Evolutionary conservation across 2,329 filamentous ascomycete species (phyloP), one percentile per base, ranked within the genome.

Genomic region (Pseudogymnoascus destructans): DNA sequence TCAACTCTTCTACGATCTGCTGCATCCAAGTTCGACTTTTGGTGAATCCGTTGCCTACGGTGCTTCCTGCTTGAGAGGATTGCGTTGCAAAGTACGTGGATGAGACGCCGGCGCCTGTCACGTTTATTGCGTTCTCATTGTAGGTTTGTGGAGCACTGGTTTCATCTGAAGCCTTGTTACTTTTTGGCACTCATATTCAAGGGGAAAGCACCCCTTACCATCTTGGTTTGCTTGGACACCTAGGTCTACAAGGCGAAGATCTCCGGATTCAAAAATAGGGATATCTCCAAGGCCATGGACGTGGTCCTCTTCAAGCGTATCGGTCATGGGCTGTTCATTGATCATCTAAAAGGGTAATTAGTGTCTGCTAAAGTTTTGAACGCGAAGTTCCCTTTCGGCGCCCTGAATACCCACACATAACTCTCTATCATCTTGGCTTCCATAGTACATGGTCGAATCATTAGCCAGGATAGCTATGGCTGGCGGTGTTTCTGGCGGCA

Each of bases 1-100:
- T 87, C 65, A 97, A 76, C 75, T 95, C 91, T 70, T 95, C 88
- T 21, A 96, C 81, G 10, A 95, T 85, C 63, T 88, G 86, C 69
- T 91, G 87, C 13, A 89, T 86, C 92, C 92, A 96, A 69, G 93
- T 84, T 61, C 79, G 73, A 59, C 82, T 74, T 69, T 84, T 84
- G 13, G 79, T 85, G 65, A 84, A 84, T 67, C 85, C 79, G 63
- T 80, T 84, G 64, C 84, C 70, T 6, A 79, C 83, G 70, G 78
- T 83, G 57, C 74, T 73, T 13, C 63, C 63, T 32, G 57, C 58
- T 21, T 65, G 36, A 25, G 60, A 61, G 15, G 66, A 61, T 46
- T 66, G 67, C 30, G 57, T 59, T 19, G 66, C 66, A 46, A 69
- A 69, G 4, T 64, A 65, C 2, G 65, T 65, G 10, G 67, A 67